Conservation (phyloP, 805 yeast species). For the Schizosaccharomyces octosporus region DNA sequence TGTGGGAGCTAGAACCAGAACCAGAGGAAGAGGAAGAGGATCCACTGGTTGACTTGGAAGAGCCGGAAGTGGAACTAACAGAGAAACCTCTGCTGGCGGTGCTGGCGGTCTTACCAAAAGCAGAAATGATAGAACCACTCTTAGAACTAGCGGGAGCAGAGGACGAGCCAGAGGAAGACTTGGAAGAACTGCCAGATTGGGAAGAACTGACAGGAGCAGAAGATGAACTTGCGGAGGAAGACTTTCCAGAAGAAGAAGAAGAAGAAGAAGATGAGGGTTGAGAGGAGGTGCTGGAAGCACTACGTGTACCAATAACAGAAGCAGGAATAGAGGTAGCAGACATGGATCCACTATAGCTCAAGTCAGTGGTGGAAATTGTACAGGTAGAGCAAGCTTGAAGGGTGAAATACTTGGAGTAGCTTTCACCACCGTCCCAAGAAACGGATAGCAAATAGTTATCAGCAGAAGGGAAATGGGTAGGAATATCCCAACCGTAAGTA, state of each 20-base stretch:
- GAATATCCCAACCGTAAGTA: background rate
- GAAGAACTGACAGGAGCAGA: background rate
- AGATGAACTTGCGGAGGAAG: background rate
- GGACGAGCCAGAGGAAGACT: background rate
- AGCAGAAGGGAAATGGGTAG: background rate
- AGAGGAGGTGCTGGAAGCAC: background rate
- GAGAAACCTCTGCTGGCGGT: background rate
- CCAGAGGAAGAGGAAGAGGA: background rate
- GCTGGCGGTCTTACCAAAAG: background rate
- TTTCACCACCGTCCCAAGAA: background rate
- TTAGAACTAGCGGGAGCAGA: background rate
- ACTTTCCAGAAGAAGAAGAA: background rate
- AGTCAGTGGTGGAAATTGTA: background rate
- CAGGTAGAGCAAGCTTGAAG: conserved; percentile 2
- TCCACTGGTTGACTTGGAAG: background rate
- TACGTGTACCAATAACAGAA: background rate
- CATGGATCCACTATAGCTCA: background rate
- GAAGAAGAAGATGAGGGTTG: background rate
- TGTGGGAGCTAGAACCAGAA: background rate
- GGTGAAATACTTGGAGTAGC: conserved; percentile 1
- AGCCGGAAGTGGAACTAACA: background rate
- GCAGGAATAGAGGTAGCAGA: conserved; percentile 1
- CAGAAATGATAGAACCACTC: background rate
- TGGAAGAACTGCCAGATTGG: background rate
- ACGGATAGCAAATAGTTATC: background rate